Evolutionary conservation across 768 basidiomycete genomes (phyloP).

Genomic region (Hypholoma sublateritium): DNA sequence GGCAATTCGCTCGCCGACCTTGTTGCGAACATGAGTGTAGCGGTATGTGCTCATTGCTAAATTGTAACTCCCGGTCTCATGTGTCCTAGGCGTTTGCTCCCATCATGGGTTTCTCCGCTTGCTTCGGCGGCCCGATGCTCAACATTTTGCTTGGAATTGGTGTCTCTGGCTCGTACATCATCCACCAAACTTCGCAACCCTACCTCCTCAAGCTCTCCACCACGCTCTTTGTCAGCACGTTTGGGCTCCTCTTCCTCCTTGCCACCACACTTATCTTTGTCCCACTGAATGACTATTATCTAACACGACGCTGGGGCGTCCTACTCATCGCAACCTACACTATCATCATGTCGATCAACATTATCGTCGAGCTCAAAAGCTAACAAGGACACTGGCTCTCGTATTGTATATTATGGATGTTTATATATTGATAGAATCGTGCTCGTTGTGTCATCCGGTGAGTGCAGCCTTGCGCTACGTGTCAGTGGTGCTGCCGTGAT

Average conservation of each 20-base stretch:
- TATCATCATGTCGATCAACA: conserved; percentile 74
- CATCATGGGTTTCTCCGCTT: conserved; percentile 94
- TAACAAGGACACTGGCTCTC: background rate
- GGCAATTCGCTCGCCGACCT: conserved; percentile 97
- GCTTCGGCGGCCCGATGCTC: conserved; percentile 92
- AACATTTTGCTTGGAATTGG: conserved; percentile 92
- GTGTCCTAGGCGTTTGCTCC: conserved; percentile 70
- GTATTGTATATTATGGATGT: too few species aligned
- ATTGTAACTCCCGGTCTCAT: background rate
- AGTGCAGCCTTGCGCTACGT: too few species aligned
- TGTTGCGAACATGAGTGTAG: conserved; percentile 95
- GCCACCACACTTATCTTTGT: conserved; percentile 78
- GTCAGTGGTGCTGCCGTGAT: too few species aligned
- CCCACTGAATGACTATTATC: conserved; percentile 78
- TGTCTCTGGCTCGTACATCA: conserved; percentile 86
- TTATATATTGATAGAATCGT: too few species aligned
- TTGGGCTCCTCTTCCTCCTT: conserved; percentile 80
- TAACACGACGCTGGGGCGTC: conserved; percentile 81
- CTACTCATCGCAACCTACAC: conserved; percentile 75
- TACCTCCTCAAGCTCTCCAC: conserved; percentile 77
- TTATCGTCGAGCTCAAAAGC: conserved; percentile 70
- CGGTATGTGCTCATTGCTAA: conserved; percentile 43
- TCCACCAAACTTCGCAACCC: conserved; percentile 57
- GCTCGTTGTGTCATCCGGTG: too few species aligned
- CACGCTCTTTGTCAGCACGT: conserved; percentile 80